phyloP scores from a whole-genome alignment of 2,329 filamentous ascomycete genomes.

The Beauveria bassiana region DNA sequence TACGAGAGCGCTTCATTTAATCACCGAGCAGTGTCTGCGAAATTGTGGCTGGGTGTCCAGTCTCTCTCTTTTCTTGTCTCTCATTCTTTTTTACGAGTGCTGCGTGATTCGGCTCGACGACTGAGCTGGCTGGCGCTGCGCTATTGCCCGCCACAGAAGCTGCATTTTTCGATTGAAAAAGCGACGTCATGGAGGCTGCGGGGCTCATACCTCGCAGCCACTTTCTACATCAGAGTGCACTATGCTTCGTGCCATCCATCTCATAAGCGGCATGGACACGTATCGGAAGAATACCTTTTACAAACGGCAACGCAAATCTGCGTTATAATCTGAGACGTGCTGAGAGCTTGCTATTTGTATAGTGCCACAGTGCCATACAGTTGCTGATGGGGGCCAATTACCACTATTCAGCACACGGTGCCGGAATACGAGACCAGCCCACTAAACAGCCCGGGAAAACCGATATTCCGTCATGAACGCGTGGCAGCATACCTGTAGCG shows the following conservation, averaged over 20 bases:
- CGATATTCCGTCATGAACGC: not conserved
- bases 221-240: too few species aligned
- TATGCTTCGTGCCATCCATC: not conserved
- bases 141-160: not conserved
- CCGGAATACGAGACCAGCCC: not conserved
- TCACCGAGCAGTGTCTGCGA: not conserved
- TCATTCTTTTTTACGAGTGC: too few species aligned
- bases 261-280: not conserved
- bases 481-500: not conserved
- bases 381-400: not conserved
- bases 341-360: not conserved
- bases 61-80: not conserved
- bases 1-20: not conserved
- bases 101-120: not conserved
- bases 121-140: not conserved
- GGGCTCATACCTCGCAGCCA: too few species aligned
- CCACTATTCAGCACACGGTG: not conserved
- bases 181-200: too few species aligned
- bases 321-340: not conserved
- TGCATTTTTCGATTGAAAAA: too few species aligned
- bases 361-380: not conserved
- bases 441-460: not conserved
- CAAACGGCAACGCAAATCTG: not conserved
- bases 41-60: not conserved
- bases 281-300: not conserved